phyloP scores from a whole-genome alignment of 495 filamentous ascomycete species.

The Aspergillus mulundensis region DNA sequence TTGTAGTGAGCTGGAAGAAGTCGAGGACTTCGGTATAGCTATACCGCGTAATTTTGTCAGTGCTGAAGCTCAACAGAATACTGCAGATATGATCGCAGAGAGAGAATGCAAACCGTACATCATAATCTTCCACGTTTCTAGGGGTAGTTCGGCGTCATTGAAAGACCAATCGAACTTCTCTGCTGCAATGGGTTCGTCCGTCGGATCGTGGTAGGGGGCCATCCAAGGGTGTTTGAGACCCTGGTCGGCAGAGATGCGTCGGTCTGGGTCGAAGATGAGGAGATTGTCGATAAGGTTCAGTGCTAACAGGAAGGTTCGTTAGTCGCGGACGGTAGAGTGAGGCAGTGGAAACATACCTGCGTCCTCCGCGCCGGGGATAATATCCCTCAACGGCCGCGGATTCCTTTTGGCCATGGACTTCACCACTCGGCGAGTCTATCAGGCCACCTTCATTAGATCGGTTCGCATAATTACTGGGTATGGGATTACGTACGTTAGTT shows the following conservation, averaged over 20 bases:
- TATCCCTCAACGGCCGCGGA: constrained; percentile 76
- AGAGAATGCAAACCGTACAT: constrained; percentile 61
- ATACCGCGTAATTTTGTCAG: constrained; percentile 15
- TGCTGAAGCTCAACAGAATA: neutral
- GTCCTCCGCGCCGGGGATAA: constrained; percentile 89
- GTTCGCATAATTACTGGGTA: neutral
- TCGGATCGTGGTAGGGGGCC: constrained; percentile 93
- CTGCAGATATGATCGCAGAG: neutral
- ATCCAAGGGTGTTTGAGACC: constrained; percentile 88
- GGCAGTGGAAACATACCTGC: constrained; percentile 51
- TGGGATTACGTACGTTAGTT: constrained; percentile 68
- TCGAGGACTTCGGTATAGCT: constrained; percentile 99
- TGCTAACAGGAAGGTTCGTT: neutral
- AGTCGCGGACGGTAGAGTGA: neutral
- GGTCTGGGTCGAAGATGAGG: constrained; percentile 96
- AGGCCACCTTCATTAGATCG: neutral
- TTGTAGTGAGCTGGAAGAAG: constrained; percentile 76
- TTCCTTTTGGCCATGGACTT: constrained; percentile 90
- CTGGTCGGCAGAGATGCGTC: constrained; percentile 77
- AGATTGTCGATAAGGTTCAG: constrained; percentile 47
- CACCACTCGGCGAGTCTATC: constrained; percentile 87
- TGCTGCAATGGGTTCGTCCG: constrained; percentile 87
- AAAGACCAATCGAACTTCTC: constrained; percentile 99
- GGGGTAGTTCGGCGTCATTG: constrained; percentile 92
- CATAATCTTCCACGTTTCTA: constrained; percentile 99